Percentiles rank a stretch among this genome's conserved stretches.
Conservation (phyloP, 2,329 filamentous ascomycete genomes). For the Alternaria sp. region DNA sequence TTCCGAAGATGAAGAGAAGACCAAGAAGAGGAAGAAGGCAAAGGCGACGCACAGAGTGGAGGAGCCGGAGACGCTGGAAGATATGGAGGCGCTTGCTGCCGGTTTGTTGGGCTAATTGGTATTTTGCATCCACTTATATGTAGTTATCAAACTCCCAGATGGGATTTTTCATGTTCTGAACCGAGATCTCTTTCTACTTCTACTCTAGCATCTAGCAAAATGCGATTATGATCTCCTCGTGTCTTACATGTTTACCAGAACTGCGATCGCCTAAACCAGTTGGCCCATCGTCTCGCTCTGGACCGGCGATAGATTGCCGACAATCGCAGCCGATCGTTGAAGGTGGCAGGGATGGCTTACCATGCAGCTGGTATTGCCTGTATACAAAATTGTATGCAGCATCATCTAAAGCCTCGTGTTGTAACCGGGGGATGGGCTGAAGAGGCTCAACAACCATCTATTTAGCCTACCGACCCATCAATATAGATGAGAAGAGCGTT, state of each 20-base stretch:
- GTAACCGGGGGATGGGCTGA: not conserved
- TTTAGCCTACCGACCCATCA: not conserved
- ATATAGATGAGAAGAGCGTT: slow-evolving; percentile 13
- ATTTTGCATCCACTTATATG: not conserved
- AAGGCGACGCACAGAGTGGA: slow-evolving; percentile 66
- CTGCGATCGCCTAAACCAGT: not conserved
- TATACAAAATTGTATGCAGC: slow-evolving; percentile 1
- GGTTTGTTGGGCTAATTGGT: slow-evolving; percentile 65
- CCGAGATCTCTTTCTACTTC: not conserved
- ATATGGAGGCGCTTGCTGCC: slow-evolving; percentile 79
- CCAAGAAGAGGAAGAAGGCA: slow-evolving; percentile 54
- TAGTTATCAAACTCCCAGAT: not conserved
- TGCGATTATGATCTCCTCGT: not conserved
- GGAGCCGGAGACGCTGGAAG: slow-evolving; percentile 80
- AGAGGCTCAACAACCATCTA: slow-evolving; percentile 2
- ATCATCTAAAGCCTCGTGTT: slow-evolving; percentile 5
- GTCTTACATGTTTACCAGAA: not conserved
- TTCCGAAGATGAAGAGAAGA: slow-evolving; percentile 61
- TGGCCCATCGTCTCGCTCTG: not conserved
- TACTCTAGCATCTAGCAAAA: not conserved
- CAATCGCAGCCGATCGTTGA: not conserved
- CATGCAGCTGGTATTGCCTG: slow-evolving; percentile 12
- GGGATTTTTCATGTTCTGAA: not conserved
- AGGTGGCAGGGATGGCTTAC: slow-evolving; percentile 7
- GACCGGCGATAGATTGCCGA: not conserved